Evolutionary conservation across 1,284 basidiomycete genomes (phyloP).

Genomic region (Boletus hoseneyae): DNA sequence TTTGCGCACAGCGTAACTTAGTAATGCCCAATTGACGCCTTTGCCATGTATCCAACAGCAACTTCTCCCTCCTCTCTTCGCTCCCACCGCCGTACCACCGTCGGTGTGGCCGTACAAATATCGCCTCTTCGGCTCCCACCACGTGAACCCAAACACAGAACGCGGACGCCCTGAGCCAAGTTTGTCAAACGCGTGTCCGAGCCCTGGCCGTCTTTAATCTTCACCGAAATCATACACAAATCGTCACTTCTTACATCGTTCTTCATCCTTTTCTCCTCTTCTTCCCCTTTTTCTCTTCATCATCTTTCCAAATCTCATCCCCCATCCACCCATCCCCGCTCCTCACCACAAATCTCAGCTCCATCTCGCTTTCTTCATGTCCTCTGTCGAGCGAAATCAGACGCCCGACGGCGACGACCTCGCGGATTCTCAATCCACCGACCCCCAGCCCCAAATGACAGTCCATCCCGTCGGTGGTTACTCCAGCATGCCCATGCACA

Average conservation of each 20-base stretch:
- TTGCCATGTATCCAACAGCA: slow-evolving; percentile 21
- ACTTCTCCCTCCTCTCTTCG: slow-evolving; percentile 3
- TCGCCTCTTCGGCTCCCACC: slow-evolving; percentile 33
- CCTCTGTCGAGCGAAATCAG: slow-evolving; percentile 36
- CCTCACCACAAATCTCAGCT: slow-evolving; percentile 6
- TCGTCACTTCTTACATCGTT: slow-evolving; percentile 27
- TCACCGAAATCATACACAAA: slow-evolving; percentile 32
- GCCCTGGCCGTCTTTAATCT: slow-evolving; percentile 33
- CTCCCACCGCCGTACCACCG: slow-evolving; percentile 16
- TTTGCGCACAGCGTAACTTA: slow-evolving; percentile 19
- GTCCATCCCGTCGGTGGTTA: slow-evolving; percentile 49
- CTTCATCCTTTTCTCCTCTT: slow-evolving; percentile 11
- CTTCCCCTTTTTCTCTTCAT: slow-evolving; percentile 6
- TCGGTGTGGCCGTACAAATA: slow-evolving; percentile 15
- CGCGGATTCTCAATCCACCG: slow-evolving; percentile 35
- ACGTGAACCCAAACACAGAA: slow-evolving; percentile 32
- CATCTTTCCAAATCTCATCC: slow-evolving; percentile 4
- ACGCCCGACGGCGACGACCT: slow-evolving; percentile 37
- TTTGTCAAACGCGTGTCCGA: slow-evolving; percentile 37
- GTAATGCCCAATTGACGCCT: slow-evolving; percentile 25
- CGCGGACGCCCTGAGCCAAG: slow-evolving; percentile 34
- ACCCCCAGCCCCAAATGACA: slow-evolving; percentile 49
- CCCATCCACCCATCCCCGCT: background rate
- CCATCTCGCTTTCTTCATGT: slow-evolving; percentile 25
- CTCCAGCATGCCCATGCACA: slow-evolving; percentile 57